Evolutionary conservation across 345 rosid species (phyloP).

Genomic region (Carallia pectinifolia): DNA sequence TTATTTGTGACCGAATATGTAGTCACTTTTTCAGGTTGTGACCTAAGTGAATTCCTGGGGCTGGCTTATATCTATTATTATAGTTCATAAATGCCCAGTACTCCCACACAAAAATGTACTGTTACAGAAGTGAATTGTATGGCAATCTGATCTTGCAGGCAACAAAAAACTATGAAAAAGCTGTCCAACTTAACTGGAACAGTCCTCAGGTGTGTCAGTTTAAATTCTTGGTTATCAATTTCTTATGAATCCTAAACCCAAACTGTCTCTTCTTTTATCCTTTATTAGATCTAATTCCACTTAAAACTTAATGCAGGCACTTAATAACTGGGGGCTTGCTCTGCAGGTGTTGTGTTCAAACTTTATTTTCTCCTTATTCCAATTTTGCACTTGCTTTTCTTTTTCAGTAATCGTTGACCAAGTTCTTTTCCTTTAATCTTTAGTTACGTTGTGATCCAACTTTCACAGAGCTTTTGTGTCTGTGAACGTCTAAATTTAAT

Average conservation of each 20-base stretch:
- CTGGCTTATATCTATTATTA: neutral
- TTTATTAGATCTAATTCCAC: slow-evolving; percentile 15
- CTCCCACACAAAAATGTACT: neutral
- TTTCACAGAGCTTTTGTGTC: neutral
- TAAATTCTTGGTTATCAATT: slow-evolving; percentile 9
- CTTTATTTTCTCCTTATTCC: neutral
- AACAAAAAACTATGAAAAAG: slow-evolving; percentile 88
- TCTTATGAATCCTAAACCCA: slow-evolving; percentile 12
- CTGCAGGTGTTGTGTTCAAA: slow-evolving; percentile 61
- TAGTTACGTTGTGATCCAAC: neutral
- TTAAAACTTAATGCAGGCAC: slow-evolving; percentile 60
- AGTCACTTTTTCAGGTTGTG: neutral
- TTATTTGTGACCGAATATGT: neutral
- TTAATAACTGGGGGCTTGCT: slow-evolving; percentile 98
- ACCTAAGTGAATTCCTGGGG: neutral
- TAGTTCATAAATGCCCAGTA: neutral
- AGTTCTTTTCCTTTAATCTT: neutral
- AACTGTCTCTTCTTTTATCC: neutral
- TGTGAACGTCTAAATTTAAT: neutral
- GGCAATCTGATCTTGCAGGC: slow-evolving; percentile 54
- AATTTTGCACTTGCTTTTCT: neutral
- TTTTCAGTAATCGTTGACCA: neutral
- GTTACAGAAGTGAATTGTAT: slow-evolving; percentile 5
- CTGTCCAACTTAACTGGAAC: slow-evolving; percentile 96
- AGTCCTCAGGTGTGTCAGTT: slow-evolving; percentile 77